Evolutionary conservation across 179 eudicot genomes (phyloP).

Genomic region (Beta corolliflora): DNA sequence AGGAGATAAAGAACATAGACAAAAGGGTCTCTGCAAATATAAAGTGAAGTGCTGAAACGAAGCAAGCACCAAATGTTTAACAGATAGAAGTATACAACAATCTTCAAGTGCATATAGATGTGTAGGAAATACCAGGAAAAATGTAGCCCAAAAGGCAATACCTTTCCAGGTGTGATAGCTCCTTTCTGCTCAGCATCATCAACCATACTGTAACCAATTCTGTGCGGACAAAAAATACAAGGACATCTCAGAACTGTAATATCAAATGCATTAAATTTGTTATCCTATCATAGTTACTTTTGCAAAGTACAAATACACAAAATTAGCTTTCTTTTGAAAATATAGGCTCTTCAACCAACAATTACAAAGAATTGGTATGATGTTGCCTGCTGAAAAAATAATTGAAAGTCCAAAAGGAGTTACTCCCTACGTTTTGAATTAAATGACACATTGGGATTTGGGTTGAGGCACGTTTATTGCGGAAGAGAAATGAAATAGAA

Average conservation of each 20-base stretch:
- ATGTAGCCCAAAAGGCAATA: conserved; percentile 27
- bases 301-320: background rate
- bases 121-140: conserved; percentile 1
- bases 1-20: background rate
- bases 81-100: background rate
- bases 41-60: background rate
- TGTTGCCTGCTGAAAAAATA: background rate
- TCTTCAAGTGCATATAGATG: conserved; percentile 1
- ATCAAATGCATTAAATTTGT: background rate
- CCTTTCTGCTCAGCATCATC: conserved; percentile 90
- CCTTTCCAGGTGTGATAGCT: conserved; percentile 92
- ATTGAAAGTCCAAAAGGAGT: background rate
- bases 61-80: background rate
- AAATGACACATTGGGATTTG: too few relatives aligned
- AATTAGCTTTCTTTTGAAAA: background rate
- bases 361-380: background rate
- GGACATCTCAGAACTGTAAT: conserved; percentile 17
- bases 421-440: background rate
- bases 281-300: background rate
- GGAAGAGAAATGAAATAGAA: too few relatives aligned
- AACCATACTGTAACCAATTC: conserved; percentile 97
- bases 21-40: too few relatives aligned
- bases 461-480: too few relatives aligned
- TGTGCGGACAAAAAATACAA: conserved; percentile 38
- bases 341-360: conserved; percentile 3